phyloP scores from a whole-genome alignment of 176 grass and related monocot species.

The Elaeis guineensis region DNA sequence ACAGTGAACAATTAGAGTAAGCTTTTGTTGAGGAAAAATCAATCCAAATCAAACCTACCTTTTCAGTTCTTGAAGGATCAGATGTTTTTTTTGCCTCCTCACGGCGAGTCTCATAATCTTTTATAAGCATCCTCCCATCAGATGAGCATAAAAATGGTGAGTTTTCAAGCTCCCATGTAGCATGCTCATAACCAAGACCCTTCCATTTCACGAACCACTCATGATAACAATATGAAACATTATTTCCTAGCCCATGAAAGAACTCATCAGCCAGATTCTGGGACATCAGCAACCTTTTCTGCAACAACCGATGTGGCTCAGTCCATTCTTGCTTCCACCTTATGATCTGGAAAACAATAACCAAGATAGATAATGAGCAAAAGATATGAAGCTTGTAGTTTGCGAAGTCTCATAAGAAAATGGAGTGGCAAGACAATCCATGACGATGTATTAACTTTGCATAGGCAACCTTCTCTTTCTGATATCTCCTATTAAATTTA shows the following conservation, averaged over 20 bases:
- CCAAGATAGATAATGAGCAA: background rate
- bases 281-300: constrained; percentile 56
- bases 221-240: constrained; percentile 36
- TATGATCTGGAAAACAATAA: constrained; percentile 34
- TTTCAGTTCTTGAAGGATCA: constrained; percentile 36
- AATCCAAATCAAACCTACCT: constrained; percentile 26
- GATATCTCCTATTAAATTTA: constrained; percentile 53
- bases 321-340: constrained; percentile 88
- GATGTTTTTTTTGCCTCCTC: constrained; percentile 30
- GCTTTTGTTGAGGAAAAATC: too few relatives aligned
- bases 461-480: constrained; percentile 50
- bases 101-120: constrained; percentile 36
- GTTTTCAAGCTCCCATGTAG: constrained; percentile 77
- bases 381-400: too few relatives aligned
- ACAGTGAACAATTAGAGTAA: too few relatives aligned
- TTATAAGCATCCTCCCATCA: constrained; percentile 39
- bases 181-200: constrained; percentile 63
- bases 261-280: constrained; percentile 41
- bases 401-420: too few relatives aligned
- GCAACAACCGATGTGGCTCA: constrained; percentile 66
- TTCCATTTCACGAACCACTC: constrained; percentile 96
- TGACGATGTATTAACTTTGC: background rate
- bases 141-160: constrained; percentile 65
- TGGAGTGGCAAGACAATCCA: too few relatives aligned
- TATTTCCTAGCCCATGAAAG: constrained; percentile 35